phyloP scores from a whole-genome alignment of 805 yeast genomes.

The Kockiozyma suomiensis region DNA sequence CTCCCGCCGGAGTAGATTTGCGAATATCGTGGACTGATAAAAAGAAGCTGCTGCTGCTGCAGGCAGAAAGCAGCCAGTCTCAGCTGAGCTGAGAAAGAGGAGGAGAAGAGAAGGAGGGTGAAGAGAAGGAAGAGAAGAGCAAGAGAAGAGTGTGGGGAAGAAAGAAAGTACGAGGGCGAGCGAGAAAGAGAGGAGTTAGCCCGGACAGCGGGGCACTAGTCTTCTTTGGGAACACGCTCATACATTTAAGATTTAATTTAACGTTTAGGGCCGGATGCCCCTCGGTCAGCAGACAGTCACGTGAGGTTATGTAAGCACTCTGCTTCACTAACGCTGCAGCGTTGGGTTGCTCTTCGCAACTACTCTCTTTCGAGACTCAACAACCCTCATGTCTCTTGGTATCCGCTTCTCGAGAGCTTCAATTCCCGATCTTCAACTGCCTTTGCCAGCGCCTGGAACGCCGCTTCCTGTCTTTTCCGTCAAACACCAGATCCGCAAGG shows the following conservation, averaged over 20 bases:
- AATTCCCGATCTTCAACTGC: constrained; percentile 48
- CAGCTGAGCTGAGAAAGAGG: neutral
- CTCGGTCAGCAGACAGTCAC: neutral
- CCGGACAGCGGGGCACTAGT: neutral
- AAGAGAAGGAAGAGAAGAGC: neutral
- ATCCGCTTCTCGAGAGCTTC: constrained; percentile 53
- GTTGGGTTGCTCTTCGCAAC: too few relatives aligned
- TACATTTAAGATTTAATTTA: neutral
- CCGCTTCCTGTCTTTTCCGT: constrained; percentile 47
- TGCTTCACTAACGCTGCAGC: too few relatives aligned
- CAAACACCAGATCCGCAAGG: constrained; percentile 49
- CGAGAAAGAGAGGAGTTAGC: neutral
- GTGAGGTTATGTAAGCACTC: neutral
- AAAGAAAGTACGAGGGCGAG: neutral
- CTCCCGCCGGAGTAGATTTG: constrained; percentile 10
- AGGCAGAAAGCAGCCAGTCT: neutral
- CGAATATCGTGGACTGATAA: neutral
- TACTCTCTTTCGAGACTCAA: too few relatives aligned
- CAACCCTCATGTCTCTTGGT: constrained; percentile 37
- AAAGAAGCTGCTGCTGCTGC: neutral
- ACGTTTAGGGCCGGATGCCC: constrained; percentile 1
- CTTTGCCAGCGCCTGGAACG: constrained; percentile 40
- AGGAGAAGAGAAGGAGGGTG: neutral
- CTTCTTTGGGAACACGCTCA: neutral
- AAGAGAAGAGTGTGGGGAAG: constrained; percentile 2